These are phyloP conservation scores for Anthracocystis walkeri DNA, from an alignment of 1,284 basidiomycete genomes.

Conservation along the genomic window DNA sequence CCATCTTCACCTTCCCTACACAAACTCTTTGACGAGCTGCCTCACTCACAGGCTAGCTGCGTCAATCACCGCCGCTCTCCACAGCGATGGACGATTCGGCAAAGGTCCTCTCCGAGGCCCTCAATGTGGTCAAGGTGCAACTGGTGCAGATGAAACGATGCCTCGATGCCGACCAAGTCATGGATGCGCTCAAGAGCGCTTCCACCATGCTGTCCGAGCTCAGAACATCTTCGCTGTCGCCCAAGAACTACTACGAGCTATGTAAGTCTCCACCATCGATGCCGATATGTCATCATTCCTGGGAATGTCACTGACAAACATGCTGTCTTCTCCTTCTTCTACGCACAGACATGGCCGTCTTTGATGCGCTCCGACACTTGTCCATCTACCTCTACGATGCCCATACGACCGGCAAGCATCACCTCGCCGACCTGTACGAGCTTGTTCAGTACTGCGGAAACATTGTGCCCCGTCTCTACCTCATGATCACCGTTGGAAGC, in stretches of 20 bases:
- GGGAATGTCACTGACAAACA: conserved; percentile 6
- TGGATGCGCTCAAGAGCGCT: conserved; percentile 69
- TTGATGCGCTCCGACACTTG: conserved; percentile 67
- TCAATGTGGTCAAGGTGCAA: conserved; percentile 68
- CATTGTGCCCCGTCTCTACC: conserved; percentile 68
- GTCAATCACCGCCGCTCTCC: conserved; percentile 11
- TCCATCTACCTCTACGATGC: conserved; percentile 69
- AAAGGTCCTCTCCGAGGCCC: conserved; percentile 66
- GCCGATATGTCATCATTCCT: not conserved
- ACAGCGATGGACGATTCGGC: conserved; percentile 66
- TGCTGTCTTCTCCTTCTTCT: not conserved
- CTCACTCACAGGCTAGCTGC: conserved; percentile 21
- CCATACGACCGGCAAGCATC: conserved; percentile 65
- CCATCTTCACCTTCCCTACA: not conserved
- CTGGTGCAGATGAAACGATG: conserved; percentile 68
- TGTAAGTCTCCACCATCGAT: conserved; percentile 36
- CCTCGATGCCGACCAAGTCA: conserved; percentile 66
- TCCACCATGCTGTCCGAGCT: conserved; percentile 68
- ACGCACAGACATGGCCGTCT: conserved; percentile 65
- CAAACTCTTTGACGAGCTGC: conserved; percentile 17
- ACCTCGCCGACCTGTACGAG: conserved; percentile 69
- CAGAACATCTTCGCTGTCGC: conserved; percentile 63
- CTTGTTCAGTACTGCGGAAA: conserved; percentile 69
- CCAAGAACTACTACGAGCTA: conserved; percentile 69
- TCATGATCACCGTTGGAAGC: conserved; percentile 69